Percentiles rank a stretch among this genome's conserved stretches.
phyloP scores from a whole-genome alignment of 1,284 basidiomycete genomes.

The Athelia psychrophila region DNA sequence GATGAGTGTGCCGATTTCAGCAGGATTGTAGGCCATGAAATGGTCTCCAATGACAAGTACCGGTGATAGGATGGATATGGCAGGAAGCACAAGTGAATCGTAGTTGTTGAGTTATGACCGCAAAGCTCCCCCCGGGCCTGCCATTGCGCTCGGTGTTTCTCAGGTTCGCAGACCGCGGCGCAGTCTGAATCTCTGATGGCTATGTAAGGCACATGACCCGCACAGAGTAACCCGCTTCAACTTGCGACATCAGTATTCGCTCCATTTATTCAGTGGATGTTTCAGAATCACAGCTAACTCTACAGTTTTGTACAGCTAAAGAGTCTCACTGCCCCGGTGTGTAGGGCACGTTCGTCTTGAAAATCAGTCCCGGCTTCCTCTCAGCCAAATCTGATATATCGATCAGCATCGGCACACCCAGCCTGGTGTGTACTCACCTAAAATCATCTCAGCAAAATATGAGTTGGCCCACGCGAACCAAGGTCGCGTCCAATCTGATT shows the following conservation, averaged over 20 bases:
- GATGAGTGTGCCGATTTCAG: conserved; percentile 90
- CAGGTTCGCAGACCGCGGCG: no score
- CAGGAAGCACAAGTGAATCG: no score
- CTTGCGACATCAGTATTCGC: no score
- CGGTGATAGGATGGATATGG: no score
- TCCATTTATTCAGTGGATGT: no score
- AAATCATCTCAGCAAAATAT: conserved; percentile 57
- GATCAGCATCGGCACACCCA: no score
- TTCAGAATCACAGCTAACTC: background rate
- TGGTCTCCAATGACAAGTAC: background rate
- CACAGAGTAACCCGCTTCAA: no score
- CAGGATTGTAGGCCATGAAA: conserved; percentile 55
- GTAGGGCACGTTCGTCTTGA: conserved; percentile 52
- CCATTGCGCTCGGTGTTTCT: no score
- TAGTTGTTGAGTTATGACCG: no score
- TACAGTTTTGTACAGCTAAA: background rate
- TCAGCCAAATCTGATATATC: conserved; percentile 70
- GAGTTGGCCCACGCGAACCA: conserved; percentile 85
- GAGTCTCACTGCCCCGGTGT: conserved; percentile 34
- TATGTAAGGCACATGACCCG: background rate
- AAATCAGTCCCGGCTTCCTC: conserved; percentile 67
- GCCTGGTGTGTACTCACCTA: no score
- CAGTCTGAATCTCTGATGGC: background rate
- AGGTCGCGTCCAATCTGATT: conserved; percentile 60
- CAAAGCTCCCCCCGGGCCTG: no score